Conservation (phyloP, 116 monocot species). For the Phalaenopsis hybrid region DNA sequence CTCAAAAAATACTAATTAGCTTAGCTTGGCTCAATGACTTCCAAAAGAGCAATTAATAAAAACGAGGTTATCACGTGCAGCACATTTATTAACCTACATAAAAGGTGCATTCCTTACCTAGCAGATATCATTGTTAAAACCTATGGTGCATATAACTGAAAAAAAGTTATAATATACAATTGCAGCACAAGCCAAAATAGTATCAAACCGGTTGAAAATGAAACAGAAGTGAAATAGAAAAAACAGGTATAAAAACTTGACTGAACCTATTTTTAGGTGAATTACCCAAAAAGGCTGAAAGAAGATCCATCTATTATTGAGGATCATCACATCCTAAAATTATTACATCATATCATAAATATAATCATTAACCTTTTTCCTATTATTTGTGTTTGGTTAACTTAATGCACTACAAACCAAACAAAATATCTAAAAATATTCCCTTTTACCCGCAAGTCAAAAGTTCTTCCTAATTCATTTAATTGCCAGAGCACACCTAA, state of each 20-base stretch:
- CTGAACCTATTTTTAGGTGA: no score
- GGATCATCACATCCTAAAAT: no score
- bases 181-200: background rate
- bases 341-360: no score
- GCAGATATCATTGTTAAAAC: background rate
- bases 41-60: background rate
- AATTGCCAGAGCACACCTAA: background rate
- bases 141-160: background rate
- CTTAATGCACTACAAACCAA: background rate
- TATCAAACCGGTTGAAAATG: background rate
- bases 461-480: background rate
- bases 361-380: no score
- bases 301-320: no score
- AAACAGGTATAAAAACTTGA: no score
- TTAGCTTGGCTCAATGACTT: background rate
- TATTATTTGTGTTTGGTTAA: background rate
- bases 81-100: background rate
- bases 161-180: no score
- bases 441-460: background rate
- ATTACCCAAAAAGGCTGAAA: no score
- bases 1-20: background rate
- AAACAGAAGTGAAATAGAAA: background rate
- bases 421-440: background rate
- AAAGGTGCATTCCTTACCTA: background rate
- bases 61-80: background rate